phyloP scores from a whole-genome alignment of 129 eudicot species.

The Flaveria linearis region DNA sequence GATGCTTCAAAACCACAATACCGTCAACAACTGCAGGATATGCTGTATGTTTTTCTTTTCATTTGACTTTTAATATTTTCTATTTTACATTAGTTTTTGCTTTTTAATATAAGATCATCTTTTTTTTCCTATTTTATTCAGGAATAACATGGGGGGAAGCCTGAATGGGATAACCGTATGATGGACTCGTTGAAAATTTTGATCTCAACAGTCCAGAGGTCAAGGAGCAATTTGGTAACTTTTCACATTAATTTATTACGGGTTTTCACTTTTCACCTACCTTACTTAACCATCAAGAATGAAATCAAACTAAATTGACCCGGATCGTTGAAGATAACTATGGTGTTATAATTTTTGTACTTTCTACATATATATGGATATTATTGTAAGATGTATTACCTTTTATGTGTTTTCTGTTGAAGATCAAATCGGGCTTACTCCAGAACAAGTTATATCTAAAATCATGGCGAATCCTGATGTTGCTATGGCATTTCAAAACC shows the following conservation, averaged over 20 bases:
- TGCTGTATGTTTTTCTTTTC: slow-evolving; percentile 63
- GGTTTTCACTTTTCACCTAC: not conserved
- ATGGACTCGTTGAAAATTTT: slow-evolving; percentile 73
- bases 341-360: not conserved
- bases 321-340: not conserved
- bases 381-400: not conserved
- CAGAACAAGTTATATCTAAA: slow-evolving; percentile 91
- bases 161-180: slow-evolving; percentile 86
- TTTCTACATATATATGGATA: not conserved
- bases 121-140: no score
- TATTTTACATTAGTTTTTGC: not conserved
- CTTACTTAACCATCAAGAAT: not conserved
- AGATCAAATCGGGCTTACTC: slow-evolving; percentile 97
- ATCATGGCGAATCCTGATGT: slow-evolving; percentile 96
- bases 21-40: slow-evolving; percentile 89
- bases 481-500: slow-evolving; percentile 98
- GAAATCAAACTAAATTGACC: not conserved
- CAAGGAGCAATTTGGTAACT: slow-evolving; percentile 89
- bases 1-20: slow-evolving; percentile 92
- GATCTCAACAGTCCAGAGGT: slow-evolving; percentile 88
- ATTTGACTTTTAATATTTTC: not conserved
- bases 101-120: not conserved
- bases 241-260: slow-evolving; percentile 17
- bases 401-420: slow-evolving; percentile 11
- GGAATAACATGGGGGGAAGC: slow-evolving; percentile 83